Conservation (phyloP, 1,284 basidiomycete genomes). For the Heliocybe sulcata region DNA sequence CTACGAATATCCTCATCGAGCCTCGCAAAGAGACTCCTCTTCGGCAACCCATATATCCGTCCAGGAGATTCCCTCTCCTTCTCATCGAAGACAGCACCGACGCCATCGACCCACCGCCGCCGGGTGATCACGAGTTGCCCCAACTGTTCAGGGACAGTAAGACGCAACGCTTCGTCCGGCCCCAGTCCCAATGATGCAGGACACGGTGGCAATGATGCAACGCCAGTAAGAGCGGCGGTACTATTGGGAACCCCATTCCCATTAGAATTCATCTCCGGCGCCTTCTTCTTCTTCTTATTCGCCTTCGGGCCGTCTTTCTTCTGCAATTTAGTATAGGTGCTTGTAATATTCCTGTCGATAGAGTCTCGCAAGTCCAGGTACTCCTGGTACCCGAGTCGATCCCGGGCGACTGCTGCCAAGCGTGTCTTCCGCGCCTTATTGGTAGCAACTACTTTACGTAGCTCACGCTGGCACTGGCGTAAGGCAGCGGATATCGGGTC, state of each 20-base stretch:
- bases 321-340: constrained; percentile 66
- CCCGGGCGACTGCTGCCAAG: constrained; percentile 73
- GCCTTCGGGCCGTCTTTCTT: constrained; percentile 65
- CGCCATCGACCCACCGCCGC: constrained; percentile 63
- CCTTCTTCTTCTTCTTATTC: constrained; percentile 61
- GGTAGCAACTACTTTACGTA: constrained; percentile 67
- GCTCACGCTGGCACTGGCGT: constrained; percentile 80
- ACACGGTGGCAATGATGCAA: constrained; percentile 29
- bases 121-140: constrained; percentile 65
- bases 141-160: constrained; percentile 68
- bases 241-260: constrained; percentile 19
- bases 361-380: constrained; percentile 76
- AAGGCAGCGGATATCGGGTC: constrained; percentile 91
- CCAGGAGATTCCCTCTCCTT: constrained; percentile 60
- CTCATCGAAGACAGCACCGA: constrained; percentile 61
- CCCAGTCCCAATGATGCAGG: constrained; percentile 63
- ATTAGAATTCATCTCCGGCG: neutral
- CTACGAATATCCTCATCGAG: constrained; percentile 53
- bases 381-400: constrained; percentile 86
- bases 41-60: constrained; percentile 68
- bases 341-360: constrained; percentile 75
- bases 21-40: constrained; percentile 66
- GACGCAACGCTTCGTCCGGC: constrained; percentile 55
- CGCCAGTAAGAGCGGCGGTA: constrained; percentile 6
- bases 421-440: constrained; percentile 82